Conservation (phyloP, 75 land plant species). For the Cupressus sempervirens region DNA sequence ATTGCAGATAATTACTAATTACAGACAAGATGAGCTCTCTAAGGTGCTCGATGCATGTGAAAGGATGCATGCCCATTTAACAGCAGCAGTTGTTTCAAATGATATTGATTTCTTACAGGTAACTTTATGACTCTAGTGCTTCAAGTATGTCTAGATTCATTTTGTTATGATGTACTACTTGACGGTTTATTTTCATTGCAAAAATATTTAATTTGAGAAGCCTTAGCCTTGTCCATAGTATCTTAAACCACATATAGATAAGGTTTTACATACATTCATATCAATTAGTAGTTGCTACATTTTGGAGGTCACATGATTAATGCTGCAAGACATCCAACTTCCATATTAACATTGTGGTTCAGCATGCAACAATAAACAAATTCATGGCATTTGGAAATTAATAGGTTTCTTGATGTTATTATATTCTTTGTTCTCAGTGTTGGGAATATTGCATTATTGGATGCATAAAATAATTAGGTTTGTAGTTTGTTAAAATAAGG, state of each 20-base stretch:
- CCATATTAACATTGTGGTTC: not conserved
- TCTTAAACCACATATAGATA: not conserved
- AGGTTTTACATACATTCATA: not conserved
- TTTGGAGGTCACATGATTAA: not conserved
- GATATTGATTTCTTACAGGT: slow-evolving; percentile 82
- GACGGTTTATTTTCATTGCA: not conserved
- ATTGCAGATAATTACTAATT: slow-evolving; percentile 74
- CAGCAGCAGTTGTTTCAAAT: slow-evolving; percentile 99
- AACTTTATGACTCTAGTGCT: not conserved
- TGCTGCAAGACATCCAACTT: not conserved
- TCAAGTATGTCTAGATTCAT: not conserved
- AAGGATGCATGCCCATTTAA: slow-evolving; percentile 95
- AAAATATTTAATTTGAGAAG: not conserved
- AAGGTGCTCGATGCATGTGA: slow-evolving; percentile 83
- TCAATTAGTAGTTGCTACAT: not conserved
- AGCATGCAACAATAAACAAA: not conserved
- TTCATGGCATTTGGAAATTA: not conserved
- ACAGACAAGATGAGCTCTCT: slow-evolving; percentile 63
- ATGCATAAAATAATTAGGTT: too few species aligned
- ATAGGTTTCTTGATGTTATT: not conserved
- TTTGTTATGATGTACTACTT: not conserved
- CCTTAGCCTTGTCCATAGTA: not conserved
- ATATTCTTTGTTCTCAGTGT: not conserved
- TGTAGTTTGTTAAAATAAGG: too few species aligned
- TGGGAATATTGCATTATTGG: too few species aligned